Percentiles rank a stretch among this genome's conserved stretches.
Conservation (phyloP, 306 rosid species). For the Abrus precatorius region DNA sequence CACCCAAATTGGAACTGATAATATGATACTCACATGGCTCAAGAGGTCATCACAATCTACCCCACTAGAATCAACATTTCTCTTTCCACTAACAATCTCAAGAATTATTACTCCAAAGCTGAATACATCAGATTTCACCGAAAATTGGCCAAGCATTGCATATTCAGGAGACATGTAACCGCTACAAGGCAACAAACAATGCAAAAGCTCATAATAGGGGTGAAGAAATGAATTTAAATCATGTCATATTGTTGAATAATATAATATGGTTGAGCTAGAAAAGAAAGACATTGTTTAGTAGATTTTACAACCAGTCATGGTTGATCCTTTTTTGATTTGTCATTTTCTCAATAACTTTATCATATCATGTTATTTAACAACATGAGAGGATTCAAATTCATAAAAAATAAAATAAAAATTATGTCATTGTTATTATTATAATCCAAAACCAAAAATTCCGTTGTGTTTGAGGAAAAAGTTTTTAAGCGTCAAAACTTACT, state of each 20-base stretch:
- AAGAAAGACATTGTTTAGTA: no score
- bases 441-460: background rate
- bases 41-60: slow-evolving; percentile 44
- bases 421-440: no score
- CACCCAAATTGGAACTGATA: background rate
- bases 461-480: background rate
- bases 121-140: slow-evolving; percentile 43
- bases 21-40: slow-evolving; percentile 43
- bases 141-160: slow-evolving; percentile 47
- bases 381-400: no score
- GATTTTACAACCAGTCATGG: no score
- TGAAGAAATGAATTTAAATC: background rate
- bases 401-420: no score
- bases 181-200: slow-evolving; percentile 7
- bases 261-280: no score
- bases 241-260: no score
- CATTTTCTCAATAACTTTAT: no score
- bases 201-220: background rate
- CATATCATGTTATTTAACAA: no score
- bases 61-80: slow-evolving; percentile 37
- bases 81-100: slow-evolving; percentile 46
- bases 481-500: slow-evolving; percentile 36
- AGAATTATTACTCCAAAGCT: slow-evolving; percentile 50
- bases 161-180: slow-evolving; percentile 48
- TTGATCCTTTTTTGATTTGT: no score